Evolutionary conservation across 495 filamentous ascomycete species (phyloP), one percentile per base, ranked within the genome.

Genomic region (Acidomyces sp.): DNA sequence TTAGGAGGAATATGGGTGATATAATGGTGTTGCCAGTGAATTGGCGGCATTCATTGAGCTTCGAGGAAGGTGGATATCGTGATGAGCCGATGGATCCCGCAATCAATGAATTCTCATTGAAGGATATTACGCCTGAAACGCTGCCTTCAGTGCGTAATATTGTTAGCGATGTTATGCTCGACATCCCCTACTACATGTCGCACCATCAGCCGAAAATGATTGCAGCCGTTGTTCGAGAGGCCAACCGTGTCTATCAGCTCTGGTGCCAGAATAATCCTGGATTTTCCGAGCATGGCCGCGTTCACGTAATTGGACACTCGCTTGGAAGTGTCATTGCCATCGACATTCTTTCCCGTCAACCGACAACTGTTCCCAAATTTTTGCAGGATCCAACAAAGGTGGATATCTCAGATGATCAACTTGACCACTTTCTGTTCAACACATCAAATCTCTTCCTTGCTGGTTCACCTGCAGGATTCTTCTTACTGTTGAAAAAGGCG

Each of bases 201-300:
- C 82, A 90, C 50, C 90, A 94, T 60, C 90, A 95, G 50, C 75
- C 79, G 1, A 93, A 84, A 60, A 96, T 97, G 86, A 78, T 93
- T 20, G 69, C 77, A 38, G 88, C 87, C 1, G 77, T 94, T 17
- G 77, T 87, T n/a, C 67, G 65, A 52, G 90, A 97, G 61, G 90
- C 90, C 1, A 97, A 97, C 51, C 74, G 90, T 1, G 79, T 97
- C 3, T 95, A 88, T 54, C 74, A 81, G 6, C 70, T 96, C 3
- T 97, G 90, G 90, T 93, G 85, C 50, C 68, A 68, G 26, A 92
- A 95, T 54, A 95, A 97, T 48, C 80, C 85, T 0, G 80, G 75
- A 2, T 97, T 95, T 50, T 68, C 79, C 4, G 68, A 85, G 21
- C 58, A 69, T 42, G 90, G 88, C 7, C 78, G 82, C 12, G 85